These are phyloP conservation scores for Paramecium primaurelia DNA, from an alignment of 73 alveolate genomes.

Conservation along the genomic window DNA sequence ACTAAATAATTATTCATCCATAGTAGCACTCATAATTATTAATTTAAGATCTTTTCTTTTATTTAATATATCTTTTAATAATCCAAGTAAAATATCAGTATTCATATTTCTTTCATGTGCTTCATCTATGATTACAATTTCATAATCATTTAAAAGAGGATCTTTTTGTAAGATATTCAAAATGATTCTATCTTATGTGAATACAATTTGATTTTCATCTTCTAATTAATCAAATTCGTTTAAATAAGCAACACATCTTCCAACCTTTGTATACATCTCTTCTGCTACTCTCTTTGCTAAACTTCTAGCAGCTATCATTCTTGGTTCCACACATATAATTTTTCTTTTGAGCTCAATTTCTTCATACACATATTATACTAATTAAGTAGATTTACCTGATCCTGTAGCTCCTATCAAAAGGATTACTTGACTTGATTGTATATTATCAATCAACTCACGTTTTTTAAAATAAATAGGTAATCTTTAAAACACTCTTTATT, in stretches of 20 bases:
- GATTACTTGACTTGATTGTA: conserved; percentile 80
- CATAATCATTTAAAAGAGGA: conserved; percentile 74
- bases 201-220: neutral
- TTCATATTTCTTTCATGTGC: conserved; percentile 99
- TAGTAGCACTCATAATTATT: conserved; percentile 98
- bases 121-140: conserved; percentile 95
- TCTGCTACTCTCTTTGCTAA: conserved; percentile 83
- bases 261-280: conserved; percentile 97
- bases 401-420: conserved; percentile 99
- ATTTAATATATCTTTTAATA: conserved; percentile 93
- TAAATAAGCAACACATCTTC: conserved; percentile 98
- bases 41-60: conserved; percentile 92
- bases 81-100: conserved; percentile 98
- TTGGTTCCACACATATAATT: conserved; percentile 98
- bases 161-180: conserved; percentile 97
- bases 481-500: neutral
- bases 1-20: conserved; percentile 98
- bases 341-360: conserved; percentile 51
- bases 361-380: conserved; percentile 91
- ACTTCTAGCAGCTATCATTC: conserved; percentile 99
- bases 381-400: conserved; percentile 98
- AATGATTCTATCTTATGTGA: conserved; percentile 79
- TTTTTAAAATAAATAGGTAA: neutral
- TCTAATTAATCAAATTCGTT: conserved; percentile 97
- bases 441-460: neutral